Percentiles rank a stretch among this genome's conserved stretches.
phyloP scores from a whole-genome alignment of 805 yeast genomes.

The Blastobotrys peoriensis region DNA sequence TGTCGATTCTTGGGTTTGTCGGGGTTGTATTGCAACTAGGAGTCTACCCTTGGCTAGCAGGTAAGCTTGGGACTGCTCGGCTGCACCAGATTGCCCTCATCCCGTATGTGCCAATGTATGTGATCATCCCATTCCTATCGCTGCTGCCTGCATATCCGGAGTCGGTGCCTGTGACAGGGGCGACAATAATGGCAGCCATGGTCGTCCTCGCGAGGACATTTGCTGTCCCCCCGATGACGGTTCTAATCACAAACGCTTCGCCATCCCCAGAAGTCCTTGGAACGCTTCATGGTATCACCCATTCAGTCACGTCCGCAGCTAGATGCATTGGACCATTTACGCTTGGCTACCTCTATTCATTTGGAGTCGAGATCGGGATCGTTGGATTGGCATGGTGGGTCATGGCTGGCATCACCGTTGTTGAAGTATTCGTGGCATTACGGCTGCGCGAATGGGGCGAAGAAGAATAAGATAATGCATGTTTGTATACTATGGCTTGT shows the following conservation, averaged over 20 bases:
- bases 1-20: slow-evolving; percentile 45
- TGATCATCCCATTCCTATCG: slow-evolving; percentile 38
- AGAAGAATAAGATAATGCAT: background rate
- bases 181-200: slow-evolving; percentile 1
- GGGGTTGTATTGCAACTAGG: slow-evolving; percentile 46
- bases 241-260: slow-evolving; percentile 14
- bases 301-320: slow-evolving; percentile 8
- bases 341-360: slow-evolving; percentile 11
- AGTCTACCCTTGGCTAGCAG: slow-evolving; percentile 44
- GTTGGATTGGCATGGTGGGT: slow-evolving; percentile 14
- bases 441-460: slow-evolving; percentile 1
- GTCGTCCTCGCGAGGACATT: slow-evolving; percentile 9
- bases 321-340: slow-evolving; percentile 11
- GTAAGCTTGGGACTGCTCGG: slow-evolving; percentile 38
- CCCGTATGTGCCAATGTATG: slow-evolving; percentile 41
- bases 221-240: slow-evolving; percentile 14
- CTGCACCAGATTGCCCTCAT: slow-evolving; percentile 37
- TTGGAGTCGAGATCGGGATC: slow-evolving; percentile 9
- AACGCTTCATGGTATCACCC: slow-evolving; percentile 14
- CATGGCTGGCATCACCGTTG: slow-evolving; percentile 8
- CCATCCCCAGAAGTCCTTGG: slow-evolving; percentile 13
- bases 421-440: slow-evolving; percentile 7
- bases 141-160: slow-evolving; percentile 4
- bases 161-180: background rate
- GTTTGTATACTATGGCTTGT: too few relatives aligned